These are phyloP conservation scores for Solanum medicagineum DNA, from an alignment of 257 asterid species.

Conservation along the genomic window DNA sequence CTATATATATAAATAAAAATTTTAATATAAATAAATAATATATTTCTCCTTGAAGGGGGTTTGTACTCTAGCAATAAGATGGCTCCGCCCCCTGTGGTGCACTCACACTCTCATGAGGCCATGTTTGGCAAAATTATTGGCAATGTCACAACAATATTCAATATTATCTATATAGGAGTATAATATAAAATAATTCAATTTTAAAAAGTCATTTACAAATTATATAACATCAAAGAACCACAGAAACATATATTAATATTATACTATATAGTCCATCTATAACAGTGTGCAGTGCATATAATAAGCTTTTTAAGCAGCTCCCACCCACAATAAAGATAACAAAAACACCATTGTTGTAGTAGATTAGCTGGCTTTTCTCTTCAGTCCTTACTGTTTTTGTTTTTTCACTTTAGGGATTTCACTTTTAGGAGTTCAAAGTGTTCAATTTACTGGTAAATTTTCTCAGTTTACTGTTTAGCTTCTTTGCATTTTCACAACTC, in stretches of 20 bases:
- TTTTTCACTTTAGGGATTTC: conserved; percentile 19
- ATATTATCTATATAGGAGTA: background rate
- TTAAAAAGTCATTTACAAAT: background rate
- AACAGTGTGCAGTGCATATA: conserved; percentile 19
- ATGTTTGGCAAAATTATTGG: background rate
- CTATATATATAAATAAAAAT: too few species aligned
- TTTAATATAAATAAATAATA: too few species aligned
- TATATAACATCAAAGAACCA: background rate
- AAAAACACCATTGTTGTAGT: conserved; percentile 7
- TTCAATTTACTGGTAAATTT: conserved; percentile 16
- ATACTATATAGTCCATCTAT: conserved; percentile 3
- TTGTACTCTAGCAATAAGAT: too few species aligned
- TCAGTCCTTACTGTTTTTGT: background rate
- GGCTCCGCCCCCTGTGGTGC: background rate
- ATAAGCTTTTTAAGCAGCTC: conserved; percentile 20
- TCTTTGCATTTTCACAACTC: conserved; percentile 9
- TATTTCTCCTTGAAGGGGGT: too few species aligned
- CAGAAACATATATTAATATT: background rate
- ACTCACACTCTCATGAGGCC: background rate
- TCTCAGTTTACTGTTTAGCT: background rate
- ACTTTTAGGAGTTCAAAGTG: conserved; percentile 13
- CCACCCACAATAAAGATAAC: conserved; percentile 29
- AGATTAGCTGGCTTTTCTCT: conserved; percentile 6
- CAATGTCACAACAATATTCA: background rate
- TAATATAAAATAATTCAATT: background rate